These are phyloP conservation scores for Ceratonia siliqua DNA, from an alignment of 306 rosid species.

Conservation along the genomic window DNA sequence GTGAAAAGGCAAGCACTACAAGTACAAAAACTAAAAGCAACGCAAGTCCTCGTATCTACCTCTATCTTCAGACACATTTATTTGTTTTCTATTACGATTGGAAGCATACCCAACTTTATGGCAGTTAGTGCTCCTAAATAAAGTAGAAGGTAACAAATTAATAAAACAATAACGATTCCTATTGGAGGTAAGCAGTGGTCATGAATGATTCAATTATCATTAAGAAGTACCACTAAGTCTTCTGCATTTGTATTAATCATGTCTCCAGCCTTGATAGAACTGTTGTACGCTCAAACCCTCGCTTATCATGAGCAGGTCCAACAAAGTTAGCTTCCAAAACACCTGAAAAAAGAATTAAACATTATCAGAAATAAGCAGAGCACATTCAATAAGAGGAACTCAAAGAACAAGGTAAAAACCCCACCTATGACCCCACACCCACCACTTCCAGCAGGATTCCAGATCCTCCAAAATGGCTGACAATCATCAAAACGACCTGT, in stretches of 20 bases:
- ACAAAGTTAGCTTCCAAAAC: conserved; percentile 97
- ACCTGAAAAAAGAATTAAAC: conserved; percentile 53
- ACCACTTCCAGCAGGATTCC: conserved; percentile 97
- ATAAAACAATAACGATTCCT: conserved; percentile 15
- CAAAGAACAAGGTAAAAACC: conserved; percentile 28
- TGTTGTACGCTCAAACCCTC: conserved; percentile 96
- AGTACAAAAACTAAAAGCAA: conserved; percentile 19
- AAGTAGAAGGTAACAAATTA: conserved; percentile 22
- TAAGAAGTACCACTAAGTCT: conserved; percentile 73
- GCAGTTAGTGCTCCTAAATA: conserved; percentile 59
- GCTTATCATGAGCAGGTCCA: conserved; percentile 99
- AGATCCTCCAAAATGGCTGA: conserved; percentile 99
- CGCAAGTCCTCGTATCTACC: conserved; percentile 46
- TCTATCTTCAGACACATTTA: conserved; percentile 38
- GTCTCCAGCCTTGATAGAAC: conserved; percentile 85
- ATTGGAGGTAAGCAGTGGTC: background rate
- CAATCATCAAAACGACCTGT: conserved; percentile 34
- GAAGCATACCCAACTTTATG: conserved; percentile 85
- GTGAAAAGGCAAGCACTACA: conserved; percentile 1
- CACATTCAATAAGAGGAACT: background rate
- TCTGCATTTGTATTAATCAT: conserved; percentile 77
- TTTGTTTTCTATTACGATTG: conserved; percentile 38
- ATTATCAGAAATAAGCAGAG: conserved; percentile 22
- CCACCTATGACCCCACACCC: conserved; percentile 98
- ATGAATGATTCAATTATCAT: background rate